Base-by-base conservation (phyloP, 2,329 filamentous ascomycete genomes). In the Microdochium trichocladiopsis region DNA sequence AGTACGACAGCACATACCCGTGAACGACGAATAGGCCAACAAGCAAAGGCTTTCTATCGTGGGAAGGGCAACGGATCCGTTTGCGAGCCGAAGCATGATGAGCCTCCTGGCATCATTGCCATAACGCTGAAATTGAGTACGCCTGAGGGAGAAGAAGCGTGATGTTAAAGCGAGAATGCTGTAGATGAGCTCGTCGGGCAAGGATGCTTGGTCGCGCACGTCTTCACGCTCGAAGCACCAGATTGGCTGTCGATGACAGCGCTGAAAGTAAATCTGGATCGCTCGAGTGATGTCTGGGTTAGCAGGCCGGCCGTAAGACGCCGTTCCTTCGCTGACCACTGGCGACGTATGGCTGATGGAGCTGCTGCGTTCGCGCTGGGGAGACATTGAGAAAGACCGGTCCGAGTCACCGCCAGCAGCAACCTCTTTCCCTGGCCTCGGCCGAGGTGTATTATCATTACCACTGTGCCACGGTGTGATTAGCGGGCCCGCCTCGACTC, bases 41-140 rank as follows among this genome's bases (percentile, higher is more conserved):
- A 79, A 61, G 60, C 76, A 79, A 8, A 79, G 56, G 56, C 74
- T 77, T 56, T 79, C 75, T 2, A 79, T 72, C 0, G 75, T 79
- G 16, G 69, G 64, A 2, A 79, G 61, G 50, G 74, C 72, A 2
- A 79, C 76, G 0, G 72, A 71, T 2, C 76, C 76, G 53, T 76
- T 76, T 1, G 76, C 75, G 33, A 79, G 72, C 21, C 75, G 72
- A 4, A 76, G 66, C 75, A 78, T 78, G 56, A 66, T 69, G 56
- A 68, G 60, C 52, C 60, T 72, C 63, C 63, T 72, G 41, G 69
- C 75, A 62, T 65, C 63, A 58, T 54, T 50, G 50, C 52, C 37
- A 37, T 51, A 49, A 11, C 47, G 18, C 47, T 48, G 47, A 4
- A 66, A 51, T 52, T 65, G 66, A 12, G 64, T 50, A 47, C 67